These are phyloP conservation scores for Penicillium sp. DNA, from an alignment of 2,329 filamentous ascomycete genomes.

Conservation along the genomic window DNA sequence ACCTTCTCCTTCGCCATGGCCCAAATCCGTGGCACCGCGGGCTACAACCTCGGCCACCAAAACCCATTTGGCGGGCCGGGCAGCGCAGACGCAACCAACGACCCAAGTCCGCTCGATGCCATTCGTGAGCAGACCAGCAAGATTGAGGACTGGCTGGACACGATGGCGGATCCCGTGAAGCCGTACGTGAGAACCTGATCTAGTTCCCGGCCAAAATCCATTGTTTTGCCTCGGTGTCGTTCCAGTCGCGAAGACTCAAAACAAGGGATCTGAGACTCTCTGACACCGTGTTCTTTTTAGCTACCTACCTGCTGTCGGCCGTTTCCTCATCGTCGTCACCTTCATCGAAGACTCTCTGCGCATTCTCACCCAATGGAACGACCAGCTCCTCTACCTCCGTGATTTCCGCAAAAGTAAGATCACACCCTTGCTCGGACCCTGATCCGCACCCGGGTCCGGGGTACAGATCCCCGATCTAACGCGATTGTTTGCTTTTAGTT, in stretches of 20 bases:
- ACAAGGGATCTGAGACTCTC: constrained; percentile 22
- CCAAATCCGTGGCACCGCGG: constrained; percentile 67
- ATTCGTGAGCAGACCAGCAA: constrained; percentile 96
- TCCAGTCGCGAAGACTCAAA: constrained; percentile 5
- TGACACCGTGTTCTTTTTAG: constrained; percentile 52
- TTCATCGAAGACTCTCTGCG: constrained; percentile 95
- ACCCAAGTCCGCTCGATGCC: constrained; percentile 78
- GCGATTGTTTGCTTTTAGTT: constrained; percentile 56
- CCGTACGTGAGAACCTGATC: constrained; percentile 65
- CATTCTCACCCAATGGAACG: constrained; percentile 96
- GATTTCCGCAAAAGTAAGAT: constrained; percentile 88
- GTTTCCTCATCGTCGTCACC: constrained; percentile 96
- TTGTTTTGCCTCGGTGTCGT: background rate
- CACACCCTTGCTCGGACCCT: constrained; percentile 11
- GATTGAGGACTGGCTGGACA: constrained; percentile 92
- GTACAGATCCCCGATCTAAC: constrained; percentile 16
- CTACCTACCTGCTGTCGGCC: constrained; percentile 90
- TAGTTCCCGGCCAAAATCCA: background rate
- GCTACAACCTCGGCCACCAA: constrained; percentile 79
- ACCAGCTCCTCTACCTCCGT: constrained; percentile 89
- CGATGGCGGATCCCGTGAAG: constrained; percentile 84
- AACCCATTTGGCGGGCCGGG: constrained; percentile 68
- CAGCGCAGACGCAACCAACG: constrained; percentile 61
- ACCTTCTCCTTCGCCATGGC: constrained; percentile 40
- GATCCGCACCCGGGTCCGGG: constrained; percentile 5